phyloP scores from a whole-genome alignment of 148 eudicot species.

The Amaranthus hypochondriacus region DNA sequence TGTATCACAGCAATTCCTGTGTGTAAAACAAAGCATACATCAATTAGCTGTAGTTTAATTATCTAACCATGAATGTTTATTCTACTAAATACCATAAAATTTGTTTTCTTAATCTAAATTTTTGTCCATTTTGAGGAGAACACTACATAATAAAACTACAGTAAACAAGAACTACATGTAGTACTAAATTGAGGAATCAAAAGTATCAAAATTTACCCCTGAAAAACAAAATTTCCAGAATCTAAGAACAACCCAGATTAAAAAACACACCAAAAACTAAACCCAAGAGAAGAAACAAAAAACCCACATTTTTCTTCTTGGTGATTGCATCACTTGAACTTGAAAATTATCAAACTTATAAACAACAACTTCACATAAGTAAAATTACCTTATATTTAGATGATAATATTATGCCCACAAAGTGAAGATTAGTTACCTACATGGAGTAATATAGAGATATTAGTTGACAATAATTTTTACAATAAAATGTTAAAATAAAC shows the following conservation, averaged over 20 bases:
- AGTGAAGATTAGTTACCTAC: no score
- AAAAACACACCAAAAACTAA: slow-evolving; percentile 12
- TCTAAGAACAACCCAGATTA: slow-evolving; percentile 3
- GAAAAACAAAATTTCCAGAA: not conserved
- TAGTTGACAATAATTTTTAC: no score
- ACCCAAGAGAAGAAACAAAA: slow-evolving; percentile 11
- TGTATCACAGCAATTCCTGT: no score
- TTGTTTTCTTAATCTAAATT: not conserved
- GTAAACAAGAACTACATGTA: not conserved
- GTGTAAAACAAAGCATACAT: no score
- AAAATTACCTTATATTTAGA: no score
- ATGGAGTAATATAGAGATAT: no score
- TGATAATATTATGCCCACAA: no score
- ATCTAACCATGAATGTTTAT: not conserved
- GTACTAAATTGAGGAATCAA: not conserved
- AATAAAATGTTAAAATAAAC: no score
- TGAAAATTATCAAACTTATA: not conserved
- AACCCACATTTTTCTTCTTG: slow-evolving; percentile 62
- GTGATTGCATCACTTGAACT: slow-evolving; percentile 13
- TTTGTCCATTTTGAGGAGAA: not conserved
- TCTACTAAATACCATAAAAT: not conserved
- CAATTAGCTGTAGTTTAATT: no score
- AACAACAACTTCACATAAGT: no score
- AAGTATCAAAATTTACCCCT: not conserved
- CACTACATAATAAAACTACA: not conserved